Evolutionary conservation across 495 filamentous ascomycete genomes (phyloP), one percentile per base, ranked within the genome.

Genomic region (Xylaria scruposa): DNA sequence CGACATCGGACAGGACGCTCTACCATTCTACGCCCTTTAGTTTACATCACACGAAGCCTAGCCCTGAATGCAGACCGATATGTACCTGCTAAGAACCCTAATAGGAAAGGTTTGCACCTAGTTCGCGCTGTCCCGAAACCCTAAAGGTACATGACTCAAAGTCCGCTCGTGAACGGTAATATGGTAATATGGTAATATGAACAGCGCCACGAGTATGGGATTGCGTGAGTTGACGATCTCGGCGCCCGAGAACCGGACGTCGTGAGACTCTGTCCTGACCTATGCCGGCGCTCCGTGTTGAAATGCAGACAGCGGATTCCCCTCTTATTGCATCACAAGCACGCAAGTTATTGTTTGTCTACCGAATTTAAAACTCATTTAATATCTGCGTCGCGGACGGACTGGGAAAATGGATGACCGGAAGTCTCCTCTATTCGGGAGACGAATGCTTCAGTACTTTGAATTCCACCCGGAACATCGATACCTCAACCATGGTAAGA

Each of bases 401-500:
- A 6, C 12, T 1, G 44, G 5, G 0, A 62, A 21, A 29, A 71
- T 71, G 69, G 69, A 9, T 15, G 36, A 38, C 17, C n/a, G 24
- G 47, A 36, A 21, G 21, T 49, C 42, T 1, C 26, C 42, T 12
- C 19, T 0, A 1, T 75, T 77, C 24, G 77, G 77, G 10, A 72
- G 72, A 40, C 29, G 75, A 26, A 10, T 62, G 10, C 75, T 75
- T 64, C 77, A 75, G 58, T 59, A 93, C 66, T 98, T 97, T 79
- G 83, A 90, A 7, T 90, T 96, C 65, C 90, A 91, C 71, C 86
- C 88, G 0, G 78, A 82, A 3, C 94, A 88, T 77, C 87, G 85
- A 31, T 93, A 94, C 73, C 82, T 97, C 72, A 97, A 97, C 81
- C 92, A 97, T 73, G 95, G 93, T 94, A 79, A 68, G 79, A 53